Evolutionary conservation across 169 alveolate species (phyloP), one percentile per base, ranked within the genome.

Genomic region (Cryptosporidium ryanae): DNA sequence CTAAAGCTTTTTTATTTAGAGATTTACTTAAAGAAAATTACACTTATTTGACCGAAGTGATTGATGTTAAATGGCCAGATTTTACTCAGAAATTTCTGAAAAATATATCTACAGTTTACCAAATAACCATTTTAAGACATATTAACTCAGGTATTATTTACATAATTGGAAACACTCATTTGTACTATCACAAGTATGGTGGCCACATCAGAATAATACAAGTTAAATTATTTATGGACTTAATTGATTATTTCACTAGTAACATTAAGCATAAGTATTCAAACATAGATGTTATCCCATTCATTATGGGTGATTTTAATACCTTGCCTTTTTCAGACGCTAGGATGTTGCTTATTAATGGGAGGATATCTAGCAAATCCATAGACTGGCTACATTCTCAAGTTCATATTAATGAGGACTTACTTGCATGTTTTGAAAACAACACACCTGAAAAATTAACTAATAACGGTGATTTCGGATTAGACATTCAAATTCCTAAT

Each of bases 121-220:
- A 76, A 76, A 59, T 76, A 23, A 59, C 59, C 1, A 31, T 76
- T 6, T 55, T 61, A n/a, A 63, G 38, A 43, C 44, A 68, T 34
- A 76, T 27, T 18, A 43, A 15, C 17, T 43, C 68, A 18, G 57
- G 25, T 10, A 52, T 7, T 10, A 76, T 76, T 17, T 76, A 59
- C 38, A 7, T 76, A 34, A 32, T 76, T 18, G 71, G 50, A 1
- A 76, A 76, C 21, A 76, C 87, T 5, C 87, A 76, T 27, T 76
- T 76, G 18, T 76, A 59, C 31, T 76, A 76, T 43, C 87, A 76
- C 63, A 70, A 57, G 10, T 46, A 43, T 31, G 87, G 87, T 12
- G 87, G 87, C 0, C 87, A 76, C 25, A 31, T 76, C 5, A 55
- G 87, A 76, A 76, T 76, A 34, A 32, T 76, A 21, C 87, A 76